Conservation (phyloP, 352 stramenopile species). For the Phytophthora aleatoria region DNA sequence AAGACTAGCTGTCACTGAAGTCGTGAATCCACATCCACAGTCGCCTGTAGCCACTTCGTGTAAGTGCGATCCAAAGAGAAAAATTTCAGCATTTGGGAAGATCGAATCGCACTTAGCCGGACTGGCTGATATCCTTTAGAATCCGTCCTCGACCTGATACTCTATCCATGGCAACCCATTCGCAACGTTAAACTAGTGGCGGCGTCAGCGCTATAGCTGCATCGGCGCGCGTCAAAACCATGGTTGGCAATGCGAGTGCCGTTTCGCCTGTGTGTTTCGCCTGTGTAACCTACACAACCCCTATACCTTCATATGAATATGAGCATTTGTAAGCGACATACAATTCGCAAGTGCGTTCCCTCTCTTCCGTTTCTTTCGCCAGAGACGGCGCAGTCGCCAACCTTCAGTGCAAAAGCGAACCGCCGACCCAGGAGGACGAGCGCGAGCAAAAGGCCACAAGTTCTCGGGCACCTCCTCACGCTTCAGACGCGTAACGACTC, state of each 20-base stretch:
- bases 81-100: constrained; percentile 6
- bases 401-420: constrained; percentile 30
- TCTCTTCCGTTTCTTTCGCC: constrained; percentile 30
- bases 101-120: constrained; percentile 6
- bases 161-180: constrained; percentile 22
- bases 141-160: constrained; percentile 24
- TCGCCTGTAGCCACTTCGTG: constrained; percentile 3
- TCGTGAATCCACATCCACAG: not conserved
- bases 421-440: not conserved
- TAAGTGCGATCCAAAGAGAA: constrained; percentile 2
- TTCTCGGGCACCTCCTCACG: not conserved
- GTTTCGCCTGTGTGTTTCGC: not conserved
- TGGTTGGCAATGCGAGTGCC: not conserved
- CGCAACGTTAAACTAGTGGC: not conserved
- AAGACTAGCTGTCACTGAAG: too few species aligned
- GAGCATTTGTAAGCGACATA: not conserved
- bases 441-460: not conserved
- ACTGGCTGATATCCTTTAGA: constrained; percentile 14
- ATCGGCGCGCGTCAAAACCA: not conserved
- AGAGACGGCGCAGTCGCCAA: constrained; percentile 14
- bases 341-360: constrained; percentile 4
- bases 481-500: constrained; percentile 18
- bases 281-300: constrained; percentile 8
- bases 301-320: not conserved
- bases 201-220: not conserved